phyloP scores from a whole-genome alignment of 345 rosid genomes.

The Anacardium occidentale region DNA sequence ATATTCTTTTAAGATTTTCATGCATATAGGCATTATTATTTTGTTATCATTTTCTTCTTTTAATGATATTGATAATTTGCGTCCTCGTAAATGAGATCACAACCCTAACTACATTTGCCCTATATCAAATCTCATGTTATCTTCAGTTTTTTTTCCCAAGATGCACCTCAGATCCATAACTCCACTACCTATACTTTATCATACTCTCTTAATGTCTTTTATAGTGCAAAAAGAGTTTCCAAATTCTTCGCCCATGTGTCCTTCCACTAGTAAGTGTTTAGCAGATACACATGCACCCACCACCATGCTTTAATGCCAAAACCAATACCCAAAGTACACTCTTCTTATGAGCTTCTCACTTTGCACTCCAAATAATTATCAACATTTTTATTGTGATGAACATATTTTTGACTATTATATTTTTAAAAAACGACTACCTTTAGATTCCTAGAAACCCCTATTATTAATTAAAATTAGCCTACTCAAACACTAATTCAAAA shows the following conservation, averaged over 20 bases:
- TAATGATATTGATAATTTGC: no score
- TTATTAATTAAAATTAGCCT: not conserved
- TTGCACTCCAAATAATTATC: not conserved
- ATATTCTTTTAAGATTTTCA: no score
- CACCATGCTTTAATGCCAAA: not conserved
- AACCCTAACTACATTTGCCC: no score
- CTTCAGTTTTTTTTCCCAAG: not conserved
- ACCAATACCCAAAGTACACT: not conserved
- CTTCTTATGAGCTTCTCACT: not conserved
- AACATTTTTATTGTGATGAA: not conserved
- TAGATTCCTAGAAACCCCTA: not conserved
- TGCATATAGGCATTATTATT: no score
- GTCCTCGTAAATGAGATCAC: no score
- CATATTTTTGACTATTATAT: not conserved
- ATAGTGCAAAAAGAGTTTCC: not conserved
- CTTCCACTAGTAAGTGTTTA: not conserved
- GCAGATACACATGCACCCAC: not conserved
- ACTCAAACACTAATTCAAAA: not conserved
- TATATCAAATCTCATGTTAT: no score
- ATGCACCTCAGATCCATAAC: not conserved
- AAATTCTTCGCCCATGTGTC: constrained; percentile 1
- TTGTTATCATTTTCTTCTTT: no score
- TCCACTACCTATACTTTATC: no score
- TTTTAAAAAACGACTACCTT: not conserved
- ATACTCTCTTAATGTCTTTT: not conserved